phyloP scores from a whole-genome alignment of 208 protist genomes.

The Wallacemonas sp. region DNA sequence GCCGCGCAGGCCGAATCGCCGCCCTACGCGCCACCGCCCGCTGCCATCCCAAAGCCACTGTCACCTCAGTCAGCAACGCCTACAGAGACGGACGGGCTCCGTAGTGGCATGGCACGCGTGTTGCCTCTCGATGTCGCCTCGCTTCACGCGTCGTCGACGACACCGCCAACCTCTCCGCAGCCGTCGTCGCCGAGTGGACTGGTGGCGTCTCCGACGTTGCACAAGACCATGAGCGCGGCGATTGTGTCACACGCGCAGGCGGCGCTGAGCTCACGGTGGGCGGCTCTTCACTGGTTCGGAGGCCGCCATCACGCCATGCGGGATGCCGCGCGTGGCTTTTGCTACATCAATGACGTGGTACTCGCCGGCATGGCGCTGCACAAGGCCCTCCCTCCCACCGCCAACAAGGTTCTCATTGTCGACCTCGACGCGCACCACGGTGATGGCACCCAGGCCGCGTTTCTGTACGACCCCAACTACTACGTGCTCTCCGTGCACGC shows the following conservation, averaged over 20 bases:
- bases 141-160: background rate
- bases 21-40: no score
- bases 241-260: background rate
- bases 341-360: conserved; percentile 99
- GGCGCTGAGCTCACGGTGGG: conserved; percentile 16
- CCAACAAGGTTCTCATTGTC: conserved; percentile 95
- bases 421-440: conserved; percentile 99
- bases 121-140: background rate
- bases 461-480: conserved; percentile 96
- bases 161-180: background rate
- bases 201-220: background rate
- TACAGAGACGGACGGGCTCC: no score
- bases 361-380: conserved; percentile 96
- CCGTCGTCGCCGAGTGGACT: background rate
- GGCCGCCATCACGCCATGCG: conserved; percentile 94
- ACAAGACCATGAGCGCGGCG: background rate
- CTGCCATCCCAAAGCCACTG: no score
- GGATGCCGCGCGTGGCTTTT: conserved; percentile 93
- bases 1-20: no score
- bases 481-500: conserved; percentile 98
- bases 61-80: no score
- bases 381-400: conserved; percentile 40
- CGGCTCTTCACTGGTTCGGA: conserved; percentile 98
- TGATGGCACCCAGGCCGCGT: conserved; percentile 97
- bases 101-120: background rate